Conservation (phyloP, 1,139 yeast genomes). For the Suhomyces bokatorum region DNA sequence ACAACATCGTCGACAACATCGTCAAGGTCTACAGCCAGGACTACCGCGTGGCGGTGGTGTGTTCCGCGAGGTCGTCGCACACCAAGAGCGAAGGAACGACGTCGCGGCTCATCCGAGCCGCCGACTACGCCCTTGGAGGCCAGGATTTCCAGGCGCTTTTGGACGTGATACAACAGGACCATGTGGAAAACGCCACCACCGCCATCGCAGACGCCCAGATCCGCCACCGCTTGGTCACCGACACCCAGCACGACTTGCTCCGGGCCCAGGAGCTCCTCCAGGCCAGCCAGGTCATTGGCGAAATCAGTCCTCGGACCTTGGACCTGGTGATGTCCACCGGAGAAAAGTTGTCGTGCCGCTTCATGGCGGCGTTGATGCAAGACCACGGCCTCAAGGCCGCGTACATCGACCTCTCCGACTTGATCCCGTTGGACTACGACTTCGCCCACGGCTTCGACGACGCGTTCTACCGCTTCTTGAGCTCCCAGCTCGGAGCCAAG, state of each 20-base stretch:
- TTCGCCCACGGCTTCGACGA: slow-evolving; percentile 61
- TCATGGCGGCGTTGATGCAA: slow-evolving; percentile 80
- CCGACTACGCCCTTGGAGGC: slow-evolving; percentile 68
- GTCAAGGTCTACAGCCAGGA: slow-evolving; percentile 62
- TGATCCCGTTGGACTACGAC: slow-evolving; percentile 63
- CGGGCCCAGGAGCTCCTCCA: slow-evolving; percentile 68
- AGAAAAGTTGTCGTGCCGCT: slow-evolving; percentile 86
- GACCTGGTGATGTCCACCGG: slow-evolving; percentile 93
- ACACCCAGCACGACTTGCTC: slow-evolving; percentile 64
- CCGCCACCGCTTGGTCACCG: slow-evolving; percentile 49
- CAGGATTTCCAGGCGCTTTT: slow-evolving; percentile 56
- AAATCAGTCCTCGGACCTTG: slow-evolving; percentile 81
- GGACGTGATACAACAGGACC: slow-evolving; percentile 72
- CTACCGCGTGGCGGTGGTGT: slow-evolving; percentile 88
- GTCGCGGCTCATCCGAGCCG: slow-evolving; percentile 74
- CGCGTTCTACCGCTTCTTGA: slow-evolving; percentile 62
- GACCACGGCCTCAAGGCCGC: slow-evolving; percentile 76
- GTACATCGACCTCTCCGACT: slow-evolving; percentile 75
- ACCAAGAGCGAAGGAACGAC: slow-evolving; percentile 96
- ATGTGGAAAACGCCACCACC: slow-evolving; percentile 66
- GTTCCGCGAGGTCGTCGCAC: slow-evolving; percentile 90
- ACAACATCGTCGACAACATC: slow-evolving; percentile 79
- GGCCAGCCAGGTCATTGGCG: slow-evolving; percentile 91
- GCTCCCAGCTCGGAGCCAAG: slow-evolving; percentile 58
- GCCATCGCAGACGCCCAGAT: slow-evolving; percentile 50